Evolutionary conservation across 805 yeast species (phyloP), one percentile per base, ranked within the genome.

Genomic region (Novakomyces olei): DNA sequence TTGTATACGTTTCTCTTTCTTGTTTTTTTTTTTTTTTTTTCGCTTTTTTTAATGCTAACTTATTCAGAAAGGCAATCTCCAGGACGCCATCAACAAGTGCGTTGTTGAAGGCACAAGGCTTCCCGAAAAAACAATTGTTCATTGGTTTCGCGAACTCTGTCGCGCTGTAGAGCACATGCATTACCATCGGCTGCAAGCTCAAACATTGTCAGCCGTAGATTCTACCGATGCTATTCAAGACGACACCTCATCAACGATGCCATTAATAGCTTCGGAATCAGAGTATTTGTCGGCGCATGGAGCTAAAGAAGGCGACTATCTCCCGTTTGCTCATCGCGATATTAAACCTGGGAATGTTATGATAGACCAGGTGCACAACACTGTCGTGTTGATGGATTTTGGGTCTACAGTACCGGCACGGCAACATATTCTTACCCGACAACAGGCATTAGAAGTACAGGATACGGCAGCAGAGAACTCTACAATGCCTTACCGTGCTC

Each of bases 341-440:
- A 55, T 83, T 35, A 83, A 79, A 47, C 94, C 95, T 0, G 91
- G 88, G 2, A 83, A 79, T 46, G 67, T 81, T 12, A 73, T 83
- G 83, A 54, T 81, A 4, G 62, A 77, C 1, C 64, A 69, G 28
- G 75, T 71, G 38, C 80, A 79, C 2, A 48, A 64, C 9, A 5
- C 19, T 10, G 91, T 92, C 0, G 80, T 83, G 5, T 55, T 85
- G 27, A 72, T 77, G 42, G 94, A 85, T 47, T 55, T 83, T 35
- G 93, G 95, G 5, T 73, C 88, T 5, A 72, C 85, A 44, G 52
- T 71, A 4, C 63, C 58, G 36, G 85, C 91, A 0, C 55, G 72
- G 4, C 45, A 67, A 2, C 44, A 52, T 2, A 60, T 75, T 2
- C 57, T 57, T 15, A 60, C 69, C 1, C 61, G 85, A 33, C 72